Conservation (phyloP, 1,284 basidiomycete species). For the Apiotrichum laibachii region DNA sequence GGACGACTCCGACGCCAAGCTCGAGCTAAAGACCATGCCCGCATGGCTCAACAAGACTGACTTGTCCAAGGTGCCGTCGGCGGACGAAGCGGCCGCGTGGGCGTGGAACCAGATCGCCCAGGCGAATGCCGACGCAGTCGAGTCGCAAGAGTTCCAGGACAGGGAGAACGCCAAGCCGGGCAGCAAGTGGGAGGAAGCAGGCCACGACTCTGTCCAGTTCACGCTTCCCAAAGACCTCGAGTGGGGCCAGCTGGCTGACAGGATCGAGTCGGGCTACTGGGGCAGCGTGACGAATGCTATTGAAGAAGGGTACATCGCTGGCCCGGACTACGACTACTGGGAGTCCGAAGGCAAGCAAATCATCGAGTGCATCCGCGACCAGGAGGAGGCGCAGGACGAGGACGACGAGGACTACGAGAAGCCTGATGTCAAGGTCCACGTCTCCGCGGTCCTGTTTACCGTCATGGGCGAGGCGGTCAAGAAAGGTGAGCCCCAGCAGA, state of each 20-base stretch:
- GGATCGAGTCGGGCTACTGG: background rate
- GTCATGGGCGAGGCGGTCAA: background rate
- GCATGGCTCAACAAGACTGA: no score
- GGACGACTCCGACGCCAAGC: background rate
- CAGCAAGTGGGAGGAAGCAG: background rate
- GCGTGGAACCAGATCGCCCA: background rate
- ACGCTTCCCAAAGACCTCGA: background rate
- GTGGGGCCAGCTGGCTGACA: background rate
- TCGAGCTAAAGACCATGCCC: background rate
- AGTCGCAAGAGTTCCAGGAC: background rate
- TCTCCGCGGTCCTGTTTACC: background rate
- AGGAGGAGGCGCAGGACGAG: no score
- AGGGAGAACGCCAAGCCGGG: background rate
- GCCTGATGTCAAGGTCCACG: background rate
- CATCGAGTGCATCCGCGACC: background rate
- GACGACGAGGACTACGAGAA: background rate
- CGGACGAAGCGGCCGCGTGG: background rate
- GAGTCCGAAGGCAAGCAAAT: background rate
- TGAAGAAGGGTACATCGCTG: background rate
- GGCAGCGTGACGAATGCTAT: background rate
- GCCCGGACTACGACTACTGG: background rate
- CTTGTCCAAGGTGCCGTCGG: background rate
- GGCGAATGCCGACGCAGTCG: background rate
- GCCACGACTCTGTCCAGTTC: background rate
- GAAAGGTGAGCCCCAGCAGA: no score